Evolutionary conservation across 805 yeast species (phyloP).

Genomic region (Kodamaea kaohsiungensis): DNA sequence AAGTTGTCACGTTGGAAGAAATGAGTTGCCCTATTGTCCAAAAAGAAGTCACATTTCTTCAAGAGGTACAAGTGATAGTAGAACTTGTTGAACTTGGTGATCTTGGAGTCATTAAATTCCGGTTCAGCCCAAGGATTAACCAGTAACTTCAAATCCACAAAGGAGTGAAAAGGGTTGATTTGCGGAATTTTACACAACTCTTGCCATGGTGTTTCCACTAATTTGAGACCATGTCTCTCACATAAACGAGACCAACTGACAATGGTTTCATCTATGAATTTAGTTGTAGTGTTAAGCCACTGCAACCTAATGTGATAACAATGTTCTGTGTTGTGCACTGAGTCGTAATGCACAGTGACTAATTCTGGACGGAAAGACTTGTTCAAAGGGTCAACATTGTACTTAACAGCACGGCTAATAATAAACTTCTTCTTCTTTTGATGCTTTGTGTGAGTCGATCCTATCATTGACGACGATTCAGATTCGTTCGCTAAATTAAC

Average conservation of each 20-base stretch:
- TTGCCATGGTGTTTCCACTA: conserved; percentile 88
- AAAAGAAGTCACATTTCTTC: conserved; percentile 67
- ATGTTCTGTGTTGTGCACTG: conserved; percentile 91
- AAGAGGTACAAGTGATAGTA: conserved; percentile 79
- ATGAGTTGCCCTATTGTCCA: conserved; percentile 77
- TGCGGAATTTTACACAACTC: conserved; percentile 78
- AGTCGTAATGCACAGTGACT: conserved; percentile 83
- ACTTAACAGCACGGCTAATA: conserved; percentile 64
- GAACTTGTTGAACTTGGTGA: conserved; percentile 54
- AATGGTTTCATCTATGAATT: conserved; percentile 76
- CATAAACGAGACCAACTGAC: conserved; percentile 79
- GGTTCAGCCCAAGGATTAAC: conserved; percentile 71
- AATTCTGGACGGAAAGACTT: conserved; percentile 78
- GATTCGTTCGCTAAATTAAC: conserved; percentile 12
- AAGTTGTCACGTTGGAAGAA: conserved; percentile 56
- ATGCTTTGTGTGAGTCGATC: conserved; percentile 22
- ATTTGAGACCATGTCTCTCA: conserved; percentile 75
- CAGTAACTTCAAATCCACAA: conserved; percentile 64
- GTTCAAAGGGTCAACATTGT: conserved; percentile 72
- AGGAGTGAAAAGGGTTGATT: conserved; percentile 85
- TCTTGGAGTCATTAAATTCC: conserved; percentile 44
- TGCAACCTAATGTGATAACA: conserved; percentile 90
- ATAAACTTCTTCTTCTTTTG: conserved; percentile 44
- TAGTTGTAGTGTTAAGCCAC: conserved; percentile 91
- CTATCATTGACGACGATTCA: conserved; percentile 25